Evolutionary conservation across 805 yeast genomes (phyloP), one percentile per base, ranked within the genome.

Genomic region (Saccharomycopsis sp.): DNA sequence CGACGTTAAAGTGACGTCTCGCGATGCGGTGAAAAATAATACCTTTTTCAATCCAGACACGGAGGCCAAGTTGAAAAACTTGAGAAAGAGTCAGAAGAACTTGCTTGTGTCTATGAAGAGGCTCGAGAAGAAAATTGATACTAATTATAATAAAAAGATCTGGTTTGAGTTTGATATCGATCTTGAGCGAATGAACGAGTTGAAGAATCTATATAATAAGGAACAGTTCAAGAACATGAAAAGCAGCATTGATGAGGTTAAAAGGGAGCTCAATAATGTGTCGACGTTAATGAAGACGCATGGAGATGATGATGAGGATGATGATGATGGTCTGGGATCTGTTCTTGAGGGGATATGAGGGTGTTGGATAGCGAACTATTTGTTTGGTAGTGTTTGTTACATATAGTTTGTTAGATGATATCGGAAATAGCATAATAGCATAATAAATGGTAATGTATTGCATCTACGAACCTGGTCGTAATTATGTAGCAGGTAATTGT

Each of bases 1-100:
- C 63, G 96, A 89, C 63, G 94, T 90, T 5, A 79, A 80, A 58
- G 76, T 75, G 55, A 76, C 86, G 75, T 82, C 89, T 0, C 65
- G 66, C 17, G 75, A 77, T 49, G 77, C 78, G 2, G 65, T 72
- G 52, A 64, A 65, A 63, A 78, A 70, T 54, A 78, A 77, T 49
- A 76, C 78, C n/a, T 80, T 75, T 65, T 83, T 84, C 66, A 80
- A 79, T 57, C 74, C 71, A 3, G 69, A 64, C 2, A 67, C 66
- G 47, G 74, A 72, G 56, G 58, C 62, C 7, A 61, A 66, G 9
- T 53, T 59, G 34, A 17, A 53, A 47, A 35, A 50, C 5, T 62
- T 61, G 55, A 58, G 56, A 49, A 50, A 53, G 23, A 23, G 53
- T 1, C 63, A 61, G 41, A 25, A 58, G 17, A 50, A 50, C n/a